phyloP scores from a whole-genome alignment of 1,284 basidiomycete species.

The Cronartium ribicola region DNA sequence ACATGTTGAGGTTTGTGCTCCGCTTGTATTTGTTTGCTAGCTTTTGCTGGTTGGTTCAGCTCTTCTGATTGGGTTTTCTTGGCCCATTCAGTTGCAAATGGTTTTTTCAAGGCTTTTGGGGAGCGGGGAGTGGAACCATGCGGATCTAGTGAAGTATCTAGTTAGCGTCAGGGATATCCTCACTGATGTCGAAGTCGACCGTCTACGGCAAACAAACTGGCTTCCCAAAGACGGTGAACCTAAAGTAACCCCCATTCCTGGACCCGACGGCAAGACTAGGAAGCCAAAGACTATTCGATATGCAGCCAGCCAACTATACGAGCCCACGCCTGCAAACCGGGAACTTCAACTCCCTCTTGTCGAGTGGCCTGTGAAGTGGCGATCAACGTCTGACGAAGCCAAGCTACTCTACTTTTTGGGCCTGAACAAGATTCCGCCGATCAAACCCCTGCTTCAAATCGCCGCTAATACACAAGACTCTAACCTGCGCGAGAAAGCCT shows the following conservation, averaged over 20 bases:
- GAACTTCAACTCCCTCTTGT: conserved; percentile 73
- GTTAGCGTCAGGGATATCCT: conserved; percentile 76
- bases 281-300: conserved; percentile 45
- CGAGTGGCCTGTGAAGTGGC: conserved; percentile 85
- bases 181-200: conserved; percentile 64
- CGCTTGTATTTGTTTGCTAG: not conserved
- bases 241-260: conserved; percentile 42
- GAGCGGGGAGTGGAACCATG: conserved; percentile 53
- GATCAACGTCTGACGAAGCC: conserved; percentile 75
- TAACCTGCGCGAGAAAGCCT: conserved; percentile 47
- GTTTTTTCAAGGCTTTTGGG: conserved; percentile 54
- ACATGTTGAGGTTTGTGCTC: conserved; percentile 62
- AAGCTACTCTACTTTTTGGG: conserved; percentile 78
- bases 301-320: conserved; percentile 58
- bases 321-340: conserved; percentile 71
- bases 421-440: conserved; percentile 66
- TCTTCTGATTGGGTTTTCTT: conserved; percentile 70
- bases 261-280: conserved; percentile 63
- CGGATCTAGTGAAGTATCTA: conserved; percentile 68
- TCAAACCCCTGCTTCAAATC: conserved; percentile 64
- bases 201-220: conserved; percentile 71
- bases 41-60: conserved; percentile 58
- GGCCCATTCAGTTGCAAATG: conserved; percentile 52
- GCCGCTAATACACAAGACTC: conserved; percentile 60
- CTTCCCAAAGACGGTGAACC: conserved; percentile 64